phyloP scores from a whole-genome alignment of 83 land plant species.

The Thuja plicata region DNA sequence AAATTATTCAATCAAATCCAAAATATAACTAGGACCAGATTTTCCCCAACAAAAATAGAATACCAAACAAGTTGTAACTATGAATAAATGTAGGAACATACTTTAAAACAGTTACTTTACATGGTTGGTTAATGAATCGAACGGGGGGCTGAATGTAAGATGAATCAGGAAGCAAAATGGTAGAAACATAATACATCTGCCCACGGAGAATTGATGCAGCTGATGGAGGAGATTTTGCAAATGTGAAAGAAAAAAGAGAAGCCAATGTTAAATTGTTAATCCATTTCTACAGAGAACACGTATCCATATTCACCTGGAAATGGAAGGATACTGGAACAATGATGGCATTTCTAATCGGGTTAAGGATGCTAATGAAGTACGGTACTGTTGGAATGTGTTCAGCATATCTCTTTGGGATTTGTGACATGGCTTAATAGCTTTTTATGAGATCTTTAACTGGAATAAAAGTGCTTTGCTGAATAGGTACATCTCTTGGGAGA shows the following conservation, averaged over 20 bases:
- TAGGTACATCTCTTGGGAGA: no score
- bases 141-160: not conserved
- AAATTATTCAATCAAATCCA: not conserved
- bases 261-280: not conserved
- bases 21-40: not conserved
- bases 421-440: no score
- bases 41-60: not conserved
- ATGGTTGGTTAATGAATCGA: not conserved
- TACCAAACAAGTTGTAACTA: not conserved
- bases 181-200: not conserved
- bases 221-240: not conserved
- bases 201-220: not conserved
- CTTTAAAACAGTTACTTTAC: not conserved
- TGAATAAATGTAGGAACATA: not conserved
- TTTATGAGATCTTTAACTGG: no score
- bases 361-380: no score
- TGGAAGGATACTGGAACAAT: no score
- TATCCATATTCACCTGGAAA: no score
- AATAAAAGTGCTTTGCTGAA: no score
- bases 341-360: no score
- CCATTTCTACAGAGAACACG: not conserved
- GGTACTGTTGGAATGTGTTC: no score
- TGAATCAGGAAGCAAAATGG: not conserved
- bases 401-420: no score
- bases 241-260: not conserved